Conservation (phyloP, 441 rosid species). For the Kokia cookei region DNA sequence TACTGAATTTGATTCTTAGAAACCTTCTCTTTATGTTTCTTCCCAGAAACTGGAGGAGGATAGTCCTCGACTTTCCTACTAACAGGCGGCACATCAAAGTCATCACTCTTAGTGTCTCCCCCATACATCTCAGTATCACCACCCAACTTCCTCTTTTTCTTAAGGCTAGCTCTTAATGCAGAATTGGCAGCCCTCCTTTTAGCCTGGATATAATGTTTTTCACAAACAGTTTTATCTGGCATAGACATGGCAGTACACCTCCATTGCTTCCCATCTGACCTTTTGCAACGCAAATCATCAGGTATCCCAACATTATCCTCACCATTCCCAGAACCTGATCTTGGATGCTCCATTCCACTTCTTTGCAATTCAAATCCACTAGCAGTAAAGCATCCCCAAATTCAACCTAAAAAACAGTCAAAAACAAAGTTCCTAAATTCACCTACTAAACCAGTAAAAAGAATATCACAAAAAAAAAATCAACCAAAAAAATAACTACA, state of each 20-base stretch:
- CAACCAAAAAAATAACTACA: background rate
- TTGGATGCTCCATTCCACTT: constrained; percentile 43
- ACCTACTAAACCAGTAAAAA: background rate
- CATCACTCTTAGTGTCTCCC: constrained; percentile 37
- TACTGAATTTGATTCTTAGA: constrained; percentile 35
- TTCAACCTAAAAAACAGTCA: constrained; percentile 2
- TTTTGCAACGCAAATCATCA: constrained; percentile 93
- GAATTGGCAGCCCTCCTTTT: constrained; percentile 95
- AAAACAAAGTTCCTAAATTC: background rate
- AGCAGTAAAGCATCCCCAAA: constrained; percentile 5
- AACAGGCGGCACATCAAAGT: constrained; percentile 39
- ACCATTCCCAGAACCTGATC: constrained; percentile 49
- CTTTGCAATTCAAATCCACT: constrained; percentile 5
- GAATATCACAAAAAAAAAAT: background rate
- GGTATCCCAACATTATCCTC: constrained; percentile 69
- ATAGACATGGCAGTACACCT: constrained; percentile 97
- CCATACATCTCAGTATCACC: constrained; percentile 55
- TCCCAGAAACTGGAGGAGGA: constrained; percentile 27
- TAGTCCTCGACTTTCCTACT: constrained; percentile 36
- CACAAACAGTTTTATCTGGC: constrained; percentile 96
- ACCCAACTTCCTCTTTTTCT: constrained; percentile 63
- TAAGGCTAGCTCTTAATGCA: constrained; percentile 73
- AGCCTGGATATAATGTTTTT: constrained; percentile 91
- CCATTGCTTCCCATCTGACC: constrained; percentile 98
- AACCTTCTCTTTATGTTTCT: constrained; percentile 45